These are phyloP conservation scores for Wickerhamomyces ciferrii DNA, from an alignment of 805 yeast species.

Conservation along the genomic window DNA sequence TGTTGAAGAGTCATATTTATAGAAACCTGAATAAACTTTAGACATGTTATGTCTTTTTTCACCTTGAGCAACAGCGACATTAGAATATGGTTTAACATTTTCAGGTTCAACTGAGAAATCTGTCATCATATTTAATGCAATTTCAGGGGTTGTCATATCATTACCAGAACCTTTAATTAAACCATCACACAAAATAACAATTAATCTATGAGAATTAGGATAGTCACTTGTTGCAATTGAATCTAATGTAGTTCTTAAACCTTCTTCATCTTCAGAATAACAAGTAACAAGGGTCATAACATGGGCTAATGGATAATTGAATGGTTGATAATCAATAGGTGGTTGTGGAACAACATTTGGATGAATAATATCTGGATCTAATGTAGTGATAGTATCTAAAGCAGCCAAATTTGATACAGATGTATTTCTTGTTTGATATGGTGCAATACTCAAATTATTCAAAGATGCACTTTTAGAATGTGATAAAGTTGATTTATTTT, in stretches of 20 bases:
- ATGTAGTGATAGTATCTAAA: conserved; percentile 31
- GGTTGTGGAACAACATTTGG: conserved; percentile 90
- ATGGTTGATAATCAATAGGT: conserved; percentile 84
- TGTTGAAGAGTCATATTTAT: conserved; percentile 73
- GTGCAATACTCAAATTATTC: conserved; percentile 8
- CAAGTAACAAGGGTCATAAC: conserved; percentile 81
- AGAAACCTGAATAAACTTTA: conserved; percentile 91
- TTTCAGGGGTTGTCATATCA: conserved; percentile 82
- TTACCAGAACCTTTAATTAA: conserved; percentile 93
- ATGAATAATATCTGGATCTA: conserved; percentile 57
- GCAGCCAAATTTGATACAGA: conserved; percentile 19
- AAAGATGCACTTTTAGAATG: conserved; percentile 4
- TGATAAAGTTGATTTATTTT: conserved; percentile 6
- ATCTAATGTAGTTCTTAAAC: conserved; percentile 83
- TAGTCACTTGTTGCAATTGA: conserved; percentile 93
- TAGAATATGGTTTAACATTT: conserved; percentile 76
- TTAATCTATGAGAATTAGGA: conserved; percentile 89
- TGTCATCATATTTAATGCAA: conserved; percentile 81
- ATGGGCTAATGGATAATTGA: conserved; percentile 72
- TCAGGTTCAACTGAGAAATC: conserved; percentile 68
- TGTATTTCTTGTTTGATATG: conserved; percentile 19
- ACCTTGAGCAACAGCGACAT: conserved; percentile 95
- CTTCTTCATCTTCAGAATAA: conserved; percentile 88
- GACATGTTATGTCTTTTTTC: conserved; percentile 97
- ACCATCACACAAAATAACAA: conserved; percentile 90